Base-by-base conservation (phyloP, 768 basidiomycete genomes). In the Amanita exitialis region DNA sequence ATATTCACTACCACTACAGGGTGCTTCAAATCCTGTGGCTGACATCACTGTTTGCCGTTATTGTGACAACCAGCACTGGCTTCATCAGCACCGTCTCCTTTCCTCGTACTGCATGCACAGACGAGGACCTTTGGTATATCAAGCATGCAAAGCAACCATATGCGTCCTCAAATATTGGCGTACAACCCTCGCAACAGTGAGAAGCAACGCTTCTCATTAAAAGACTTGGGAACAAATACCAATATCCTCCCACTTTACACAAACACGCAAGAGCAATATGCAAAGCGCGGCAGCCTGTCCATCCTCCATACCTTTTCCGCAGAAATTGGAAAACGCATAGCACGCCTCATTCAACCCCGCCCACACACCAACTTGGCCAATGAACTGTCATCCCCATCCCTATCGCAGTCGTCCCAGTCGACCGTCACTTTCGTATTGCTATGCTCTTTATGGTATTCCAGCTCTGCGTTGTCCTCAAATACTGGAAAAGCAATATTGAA, bases 401-500 rank as follows among this genome's bases (percentile, higher is more conserved):
- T 38, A 32, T 20, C 44, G 7, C 32, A 41, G 21, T 28, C 47
- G 8, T 38, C 32, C 10, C 37, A 44, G 13, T 72, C 74, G 32
- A 70, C 65, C 39, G 55, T 62, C 27, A 60, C 68, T 28, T 97
- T 99, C 69, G 69, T 92, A 43, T 65, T 87, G 49, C 74, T 95
- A 30, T 99, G 96, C 63, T 68, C 72, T 15, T 73, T 98, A 18
- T 99, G 96, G 96, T 99, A 99, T 68, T 77, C 82, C 13, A 82
- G 86, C 3, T 96, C 93, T 5, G 95, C 95, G 1, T 67, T 98
- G 46, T 93, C 92, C 2, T 95, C 91, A 37, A 98, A 97, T 62
- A 97, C 95, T 1, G 96, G 94, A 52, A 99, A 99, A 64, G 79
- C 86, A 41, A 94, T 99, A 67, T 75, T 99, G 58, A 93, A 75